These are phyloP conservation scores for Fraxinus americana DNA, from an alignment of 257 asterid genomes.

Conservation along the genomic window DNA sequence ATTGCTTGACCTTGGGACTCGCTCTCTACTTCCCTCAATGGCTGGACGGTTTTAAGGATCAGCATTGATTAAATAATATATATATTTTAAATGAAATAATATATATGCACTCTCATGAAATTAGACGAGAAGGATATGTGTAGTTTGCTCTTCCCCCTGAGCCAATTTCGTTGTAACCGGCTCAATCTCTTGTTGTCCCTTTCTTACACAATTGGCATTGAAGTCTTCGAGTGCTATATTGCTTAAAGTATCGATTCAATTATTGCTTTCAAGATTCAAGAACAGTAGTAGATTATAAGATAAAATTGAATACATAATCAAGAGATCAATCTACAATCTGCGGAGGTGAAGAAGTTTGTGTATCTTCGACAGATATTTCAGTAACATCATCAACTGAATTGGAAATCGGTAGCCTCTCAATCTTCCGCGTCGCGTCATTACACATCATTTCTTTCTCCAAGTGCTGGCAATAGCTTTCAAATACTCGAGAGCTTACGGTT, in stretches of 20 bases:
- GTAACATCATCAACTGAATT: slow-evolving; percentile 49
- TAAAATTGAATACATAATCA: background rate
- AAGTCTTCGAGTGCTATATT: no score
- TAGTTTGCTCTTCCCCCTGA: no score
- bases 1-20: slow-evolving; percentile 40
- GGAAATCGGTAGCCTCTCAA: slow-evolving; percentile 33
- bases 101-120: no score
- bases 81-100: no score
- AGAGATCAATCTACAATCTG: slow-evolving; percentile 15
- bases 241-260: no score
- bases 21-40: slow-evolving; percentile 26
- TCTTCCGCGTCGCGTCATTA: slow-evolving; percentile 21
- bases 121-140: no score
- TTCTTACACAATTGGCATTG: no score
- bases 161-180: no score
- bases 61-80: background rate
- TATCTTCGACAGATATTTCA: slow-evolving; percentile 55
- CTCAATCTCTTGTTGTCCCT: no score
- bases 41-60: background rate
- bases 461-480: slow-evolving; percentile 81
- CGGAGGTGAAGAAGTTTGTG: slow-evolving; percentile 51
- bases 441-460: slow-evolving; percentile 74
- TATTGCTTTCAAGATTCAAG: no score
- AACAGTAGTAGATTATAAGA: background rate
- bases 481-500: slow-evolving; percentile 62